Base-by-base conservation (phyloP, 768 basidiomycete species). In the Mycena capillaripes region DNA sequence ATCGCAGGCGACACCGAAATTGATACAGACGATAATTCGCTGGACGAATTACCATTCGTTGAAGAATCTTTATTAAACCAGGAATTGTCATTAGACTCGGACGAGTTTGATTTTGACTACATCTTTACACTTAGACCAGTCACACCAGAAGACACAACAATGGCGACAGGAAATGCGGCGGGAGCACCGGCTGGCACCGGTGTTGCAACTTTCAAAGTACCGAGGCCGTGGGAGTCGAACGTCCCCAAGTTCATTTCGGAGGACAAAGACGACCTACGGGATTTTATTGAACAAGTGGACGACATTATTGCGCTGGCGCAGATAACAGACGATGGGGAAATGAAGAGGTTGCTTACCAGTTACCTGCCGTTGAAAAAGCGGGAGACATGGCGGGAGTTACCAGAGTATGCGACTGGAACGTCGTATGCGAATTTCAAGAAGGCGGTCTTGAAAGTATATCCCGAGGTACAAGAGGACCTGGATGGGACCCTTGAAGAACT, bases 231-330 rank as follows among this genome's bases (percentile, higher is more conserved):
- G 70, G 70, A 71, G 17, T 38, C 63, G 6, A 71, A 65, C 36
- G 64, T 53, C 3, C 71, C 71, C 17, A 66, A 66, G 59, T 72
- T 72, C 23, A 67, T 58, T 4, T 62, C 71, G 29, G 70, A 71
- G 8, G 70, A 71, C 40, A 50, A 57, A 10, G 63, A 71, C 21
- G n/a, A n/a, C n/a, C n/a, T n/a, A n/a, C n/a, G n/a, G n/a, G n/a
- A n/a, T n/a, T n/a, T n/a, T n/a, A n/a, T n/a, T n/a, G n/a, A n/a
- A n/a, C n/a, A n/a, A n/a, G n/a, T n/a, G n/a, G n/a, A n/a, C n/a
- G n/a, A n/a, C n/a, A n/a, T n/a, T n/a, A n/a, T n/a, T n/a, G n/a
- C n/a, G n/a, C n/a, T n/a, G n/a, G n/a, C n/a, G n/a, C n/a, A n/a
- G n/a, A n/a, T n/a, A n/a, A n/a, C n/a, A n/a, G n/a, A n/a, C n/a